phyloP scores from a whole-genome alignment of 1,284 basidiomycete species.

The Ustilago loliicola region DNA sequence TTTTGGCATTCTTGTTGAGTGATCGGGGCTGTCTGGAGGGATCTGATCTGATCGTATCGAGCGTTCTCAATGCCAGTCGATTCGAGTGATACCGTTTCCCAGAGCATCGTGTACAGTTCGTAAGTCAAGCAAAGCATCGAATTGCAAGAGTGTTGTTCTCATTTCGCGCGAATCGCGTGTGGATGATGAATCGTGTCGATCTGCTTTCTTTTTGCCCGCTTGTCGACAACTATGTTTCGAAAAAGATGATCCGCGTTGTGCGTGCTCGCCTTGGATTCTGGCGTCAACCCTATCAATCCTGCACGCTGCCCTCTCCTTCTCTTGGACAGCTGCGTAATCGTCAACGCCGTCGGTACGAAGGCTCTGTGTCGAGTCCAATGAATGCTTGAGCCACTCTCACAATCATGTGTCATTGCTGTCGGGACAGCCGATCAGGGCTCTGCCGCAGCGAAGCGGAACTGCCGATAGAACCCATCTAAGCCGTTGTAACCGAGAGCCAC shows the following conservation, averaged over 20 bases:
- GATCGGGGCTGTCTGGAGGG: slow-evolving; percentile 1
- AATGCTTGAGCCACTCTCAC: no score
- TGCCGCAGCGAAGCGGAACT: neutral
- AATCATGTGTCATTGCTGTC: no score
- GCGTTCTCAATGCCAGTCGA: slow-evolving; percentile 11
- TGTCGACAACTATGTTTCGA: no score
- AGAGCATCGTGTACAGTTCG: neutral
- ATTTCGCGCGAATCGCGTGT: no score
- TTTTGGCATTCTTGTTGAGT: neutral
- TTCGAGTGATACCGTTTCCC: neutral
- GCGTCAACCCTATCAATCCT: neutral
- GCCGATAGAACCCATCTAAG: slow-evolving; percentile 26
- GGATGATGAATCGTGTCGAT: no score
- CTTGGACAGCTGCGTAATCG: no score
- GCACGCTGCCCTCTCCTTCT: neutral
- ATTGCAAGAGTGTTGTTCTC: no score
- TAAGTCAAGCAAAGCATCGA: neutral
- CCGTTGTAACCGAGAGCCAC: slow-evolving; percentile 27
- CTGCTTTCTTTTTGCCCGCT: no score
- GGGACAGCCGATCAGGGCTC: neutral
- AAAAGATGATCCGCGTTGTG: neutral
- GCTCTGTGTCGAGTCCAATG: no score
- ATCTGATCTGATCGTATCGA: slow-evolving; percentile 3
- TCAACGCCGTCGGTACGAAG: no score
- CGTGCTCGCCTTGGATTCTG: neutral